Evolutionary conservation across 129 eudicot species (phyloP), one percentile per base, ranked within the genome.

Genomic region (Artemisia argyi): DNA sequence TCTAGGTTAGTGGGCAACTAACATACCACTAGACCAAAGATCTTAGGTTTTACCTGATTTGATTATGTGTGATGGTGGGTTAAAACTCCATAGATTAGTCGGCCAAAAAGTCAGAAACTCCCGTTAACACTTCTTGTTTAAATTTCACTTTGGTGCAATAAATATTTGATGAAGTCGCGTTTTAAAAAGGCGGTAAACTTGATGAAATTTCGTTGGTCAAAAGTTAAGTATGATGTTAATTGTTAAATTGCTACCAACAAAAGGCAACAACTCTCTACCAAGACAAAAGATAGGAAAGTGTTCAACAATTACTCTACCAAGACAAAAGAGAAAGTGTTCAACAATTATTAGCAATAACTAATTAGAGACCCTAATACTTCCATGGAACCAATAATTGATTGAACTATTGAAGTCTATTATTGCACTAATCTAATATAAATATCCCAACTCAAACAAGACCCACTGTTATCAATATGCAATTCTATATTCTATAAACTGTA

Each of bases 351-450:
- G 18, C 57, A 13, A 52, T 52, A 52, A 14, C 17, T 52, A 52
- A 52, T 52, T 52, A 52, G 57, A 13, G 57, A 13, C 57, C 57
- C 19, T 15, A 12, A 52, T 52, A 16, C 16, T 52, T 52, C 5
- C 57, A 52, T 52, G 57, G 57, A 52, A 52, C 57, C 57, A 52
- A 52, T 52, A 52, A 52, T 52, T 52, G n/a, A 52, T 13, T 52
- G 2, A 52, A 52, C 16, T 52, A 52, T 13, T 52, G 2, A 52
- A 52, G 57, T 52, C 19, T 52, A 52, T 52, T 52, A 52, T 52
- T 15, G 8, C 57, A 52, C 57, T 13, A 52, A 52, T 20, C 22
- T 20, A 20, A 20, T 20, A 20, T 20, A 20, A 20, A 20, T 20
- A 20, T 52, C 57, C 56, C n/a, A 52, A 39, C 46, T 39, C 46